Base-by-base conservation (phyloP, 108 stramenopile species). In the Skeletonema potamos region DNA sequence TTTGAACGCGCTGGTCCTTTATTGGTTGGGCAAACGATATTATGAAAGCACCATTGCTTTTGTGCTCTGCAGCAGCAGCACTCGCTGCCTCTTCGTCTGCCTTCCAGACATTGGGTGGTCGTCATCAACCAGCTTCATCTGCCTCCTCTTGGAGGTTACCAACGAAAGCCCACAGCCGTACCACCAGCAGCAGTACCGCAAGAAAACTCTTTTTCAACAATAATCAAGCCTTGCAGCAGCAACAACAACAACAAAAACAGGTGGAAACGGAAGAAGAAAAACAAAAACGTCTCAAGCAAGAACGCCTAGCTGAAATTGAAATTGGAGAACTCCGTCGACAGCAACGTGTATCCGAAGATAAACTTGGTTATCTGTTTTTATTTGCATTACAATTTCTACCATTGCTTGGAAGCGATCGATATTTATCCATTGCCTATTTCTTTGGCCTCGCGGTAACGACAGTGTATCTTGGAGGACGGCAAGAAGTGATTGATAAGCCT, bases 241-340 rank as follows among this genome's bases (percentile, higher is more conserved):
- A 54, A 8, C 20, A 6, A 8, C 8, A 20, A 8, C 64, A 43
- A 46, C 58, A 33, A 62, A 56, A 27, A 66, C 64, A n/a, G 56
- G 59, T 74, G 26, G 73, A 65, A 27, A 59, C 64, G 10, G 64
- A 66, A 60, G 64, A 66, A 58, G 55, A 43, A 32, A 65, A 74
- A 51, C 55, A 28, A 48, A 65, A 66, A 72, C 75, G 70, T 1
- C 71, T 65, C 12, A 71, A 72, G 18, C 33, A 29, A 36, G 75
- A 76, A 58, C 75, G 75, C 20, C 75, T 76, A 29, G 75, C 64
- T 28, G 33, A 72, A 65, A 76, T 76, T 43, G 71, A 72, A 30
- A 24, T 27, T 15, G 70, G 64, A 11, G 75, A 76, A 58, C n/a
- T 37, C 33, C 75, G 70, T 28, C 63, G 75, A 18, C 70, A 72